Evolutionary conservation across 805 yeast species (phyloP), one percentile per base, ranked within the genome.

Genomic region (Phaffomyces thermotolerans): DNA sequence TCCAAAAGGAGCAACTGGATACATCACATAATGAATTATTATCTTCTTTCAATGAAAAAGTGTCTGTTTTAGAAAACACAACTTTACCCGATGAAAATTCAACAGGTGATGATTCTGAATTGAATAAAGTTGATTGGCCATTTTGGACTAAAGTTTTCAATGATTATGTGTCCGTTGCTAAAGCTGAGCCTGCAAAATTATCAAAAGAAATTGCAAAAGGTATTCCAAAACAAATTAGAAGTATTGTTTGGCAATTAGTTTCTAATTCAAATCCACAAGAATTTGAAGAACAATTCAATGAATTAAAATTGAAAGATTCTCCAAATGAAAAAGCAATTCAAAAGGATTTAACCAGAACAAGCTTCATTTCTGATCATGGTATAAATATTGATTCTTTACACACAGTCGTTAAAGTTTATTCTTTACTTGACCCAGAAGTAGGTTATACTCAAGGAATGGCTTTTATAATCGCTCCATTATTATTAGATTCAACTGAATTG

Each of bases 401-500:
- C 57, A 78, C 80, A 44, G 81, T 93, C 25, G 75, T 93, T 49
- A 85, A 84, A 57, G 90, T 89, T 0, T 93, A 91, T 65, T 79
- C 93, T 20, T 65, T 87, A 39, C 83, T 77, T 60, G 98, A 93
- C 61, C 79, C 84, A 1, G 97, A 90, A 41, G 96, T 93, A 40
- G 99, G 99, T 0, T 93, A 93, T 58, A 93, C 97, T 2, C 99
- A 93, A 64, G 98, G 99, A 8, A 89, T 93, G 96, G 95, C 95
- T 2, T 93, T 93, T 57, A 78, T 93, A 36, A 77, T 86, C 0
- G 88, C 88, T 6, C 97, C 99, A 3, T 64, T 93, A 39, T 67
- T 89, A 37, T 71, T 90, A 68, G 86, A 86, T 53, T 76, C 88
- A 80, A 73, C 68, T 33, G 96, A 90, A 51, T 72, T 82, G 37